Evolutionary conservation across 768 basidiomycete species (phyloP).

Genomic region (Piloderma croceum): DNA sequence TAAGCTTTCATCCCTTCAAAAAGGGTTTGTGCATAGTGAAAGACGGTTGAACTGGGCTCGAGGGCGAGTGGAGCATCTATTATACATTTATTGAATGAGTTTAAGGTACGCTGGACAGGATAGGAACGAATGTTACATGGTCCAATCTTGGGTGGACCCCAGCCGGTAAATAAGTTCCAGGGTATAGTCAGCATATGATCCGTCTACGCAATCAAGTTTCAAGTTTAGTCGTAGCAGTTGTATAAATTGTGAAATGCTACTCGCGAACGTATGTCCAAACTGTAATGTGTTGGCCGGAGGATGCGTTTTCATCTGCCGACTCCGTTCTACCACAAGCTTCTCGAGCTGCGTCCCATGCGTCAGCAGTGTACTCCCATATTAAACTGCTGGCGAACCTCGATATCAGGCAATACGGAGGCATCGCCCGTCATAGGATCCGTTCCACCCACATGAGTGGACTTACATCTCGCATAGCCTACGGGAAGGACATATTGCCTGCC

Average conservation of each 20-base stretch:
- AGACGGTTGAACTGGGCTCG: constrained; percentile 76
- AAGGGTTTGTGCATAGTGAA: constrained; percentile 89
- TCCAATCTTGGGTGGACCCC: constrained; percentile 72
- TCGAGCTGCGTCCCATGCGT: constrained; percentile 36
- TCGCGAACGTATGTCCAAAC: constrained; percentile 83
- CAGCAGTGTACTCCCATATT: neutral
- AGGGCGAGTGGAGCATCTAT: constrained; percentile 67
- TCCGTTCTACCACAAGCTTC: constrained; percentile 44
- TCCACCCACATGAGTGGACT: no score
- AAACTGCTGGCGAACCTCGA: constrained; percentile 39
- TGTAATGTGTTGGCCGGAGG: constrained; percentile 65
- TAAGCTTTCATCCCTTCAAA: constrained; percentile 95
- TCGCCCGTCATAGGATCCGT: constrained; percentile 53
- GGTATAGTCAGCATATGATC: constrained; percentile 81
- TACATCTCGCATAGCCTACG: no score
- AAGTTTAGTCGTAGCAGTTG: constrained; percentile 8
- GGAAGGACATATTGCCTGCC: no score
- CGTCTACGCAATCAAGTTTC: constrained; percentile 43
- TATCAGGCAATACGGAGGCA: constrained; percentile 40
- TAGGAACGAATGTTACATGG: neutral
- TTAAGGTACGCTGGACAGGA: neutral
- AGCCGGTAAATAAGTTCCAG: constrained; percentile 70
- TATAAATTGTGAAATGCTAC: constrained; percentile 20
- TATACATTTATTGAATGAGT: constrained; percentile 1
- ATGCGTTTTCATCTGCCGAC: constrained; percentile 47